phyloP scores from a whole-genome alignment of 2,329 filamentous ascomycete species.

The Epichloe sylvatica region DNA sequence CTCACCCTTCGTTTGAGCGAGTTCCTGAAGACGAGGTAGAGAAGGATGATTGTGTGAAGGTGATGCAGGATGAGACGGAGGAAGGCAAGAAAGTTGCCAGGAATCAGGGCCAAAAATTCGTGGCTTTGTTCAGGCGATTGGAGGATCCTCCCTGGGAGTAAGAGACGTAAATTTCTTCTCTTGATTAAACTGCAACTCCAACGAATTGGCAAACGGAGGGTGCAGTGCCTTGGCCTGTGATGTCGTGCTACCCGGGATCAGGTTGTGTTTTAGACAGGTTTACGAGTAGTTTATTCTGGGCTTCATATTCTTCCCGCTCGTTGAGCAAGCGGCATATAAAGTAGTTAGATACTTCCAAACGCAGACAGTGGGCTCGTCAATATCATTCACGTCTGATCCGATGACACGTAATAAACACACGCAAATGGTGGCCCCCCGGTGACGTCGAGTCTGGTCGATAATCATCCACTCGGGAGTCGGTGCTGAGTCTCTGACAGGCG shows the following conservation, averaged over 20 bases:
- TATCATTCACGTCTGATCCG: background rate
- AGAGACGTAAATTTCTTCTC: no score
- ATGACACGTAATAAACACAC: no score
- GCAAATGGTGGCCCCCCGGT: background rate
- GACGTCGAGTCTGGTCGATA: background rate
- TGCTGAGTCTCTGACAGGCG: no score
- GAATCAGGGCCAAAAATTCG: constrained; percentile 81
- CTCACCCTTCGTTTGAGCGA: constrained; percentile 65
- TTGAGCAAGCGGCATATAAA: background rate
- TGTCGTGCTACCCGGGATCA: background rate
- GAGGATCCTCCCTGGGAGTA: constrained; percentile 64
- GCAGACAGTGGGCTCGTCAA: background rate
- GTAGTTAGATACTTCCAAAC: background rate
- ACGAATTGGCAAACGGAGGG: background rate
- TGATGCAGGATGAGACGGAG: constrained; percentile 78
- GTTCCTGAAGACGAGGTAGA: constrained; percentile 54
- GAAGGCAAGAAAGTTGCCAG: constrained; percentile 93
- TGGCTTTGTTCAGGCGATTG: constrained; percentile 71
- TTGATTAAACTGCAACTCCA: background rate
- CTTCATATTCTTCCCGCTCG: no score
- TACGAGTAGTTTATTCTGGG: background rate
- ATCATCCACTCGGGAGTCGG: no score
- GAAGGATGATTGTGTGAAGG: constrained; percentile 53
- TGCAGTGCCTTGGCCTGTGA: background rate
- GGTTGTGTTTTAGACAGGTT: background rate